Evolutionary conservation across 1,284 basidiomycete genomes (phyloP).

Genomic region (Ganoderma boninense): DNA sequence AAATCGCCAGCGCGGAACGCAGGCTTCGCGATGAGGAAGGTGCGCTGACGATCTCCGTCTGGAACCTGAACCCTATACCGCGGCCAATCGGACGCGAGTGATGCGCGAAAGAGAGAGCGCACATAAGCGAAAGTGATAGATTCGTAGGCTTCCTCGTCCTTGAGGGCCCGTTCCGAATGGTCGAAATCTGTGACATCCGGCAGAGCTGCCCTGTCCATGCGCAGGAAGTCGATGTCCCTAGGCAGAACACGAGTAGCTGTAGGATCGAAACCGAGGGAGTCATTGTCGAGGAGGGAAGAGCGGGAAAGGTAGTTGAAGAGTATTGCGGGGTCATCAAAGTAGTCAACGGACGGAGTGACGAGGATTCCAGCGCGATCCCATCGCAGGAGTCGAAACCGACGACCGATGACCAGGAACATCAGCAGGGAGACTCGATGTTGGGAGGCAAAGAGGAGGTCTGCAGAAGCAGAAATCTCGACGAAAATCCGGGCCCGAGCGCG

Average conservation of each 20-base stretch:
- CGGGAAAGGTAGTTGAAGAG: slow-evolving; percentile 1
- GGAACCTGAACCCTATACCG: slow-evolving; percentile 17
- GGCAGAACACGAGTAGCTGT: slow-evolving; percentile 9
- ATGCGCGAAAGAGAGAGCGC: background rate
- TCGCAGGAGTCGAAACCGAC: slow-evolving; percentile 13
- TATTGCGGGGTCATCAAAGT: background rate
- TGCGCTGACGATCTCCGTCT: background rate
- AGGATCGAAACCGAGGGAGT: slow-evolving; percentile 16
- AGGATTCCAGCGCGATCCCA: slow-evolving; percentile 14
- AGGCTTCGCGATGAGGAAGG: slow-evolving; percentile 16
- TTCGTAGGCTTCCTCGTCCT: background rate
- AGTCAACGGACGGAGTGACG: slow-evolving; percentile 13
- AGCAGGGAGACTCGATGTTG: slow-evolving; percentile 21
- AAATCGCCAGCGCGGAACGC: background rate
- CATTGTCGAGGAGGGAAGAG: background rate
- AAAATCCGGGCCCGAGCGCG: background rate
- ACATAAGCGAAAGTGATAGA: slow-evolving; percentile 1
- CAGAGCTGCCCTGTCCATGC: slow-evolving; percentile 1
- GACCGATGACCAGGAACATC: slow-evolving; percentile 15
- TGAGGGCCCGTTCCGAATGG: background rate
- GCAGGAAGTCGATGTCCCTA: background rate
- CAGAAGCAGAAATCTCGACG: background rate
- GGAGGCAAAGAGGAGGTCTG: slow-evolving; percentile 1
- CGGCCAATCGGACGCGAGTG: slow-evolving; percentile 8
- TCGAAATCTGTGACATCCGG: background rate